Base-by-base conservation (phyloP, 176 grass and related monocot species). In the Guadua angustifolia region DNA sequence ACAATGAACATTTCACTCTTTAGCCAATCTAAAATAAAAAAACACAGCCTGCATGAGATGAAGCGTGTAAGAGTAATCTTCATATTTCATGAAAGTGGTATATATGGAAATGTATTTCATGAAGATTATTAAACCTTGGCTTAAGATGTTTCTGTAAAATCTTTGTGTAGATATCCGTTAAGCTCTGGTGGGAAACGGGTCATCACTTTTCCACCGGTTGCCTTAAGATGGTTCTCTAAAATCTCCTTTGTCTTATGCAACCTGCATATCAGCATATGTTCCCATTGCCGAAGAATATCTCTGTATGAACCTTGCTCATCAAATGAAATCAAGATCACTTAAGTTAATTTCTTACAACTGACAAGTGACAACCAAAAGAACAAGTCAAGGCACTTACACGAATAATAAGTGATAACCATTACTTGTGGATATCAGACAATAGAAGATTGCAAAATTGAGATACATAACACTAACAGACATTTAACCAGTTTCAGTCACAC, bases 211-310 rank as follows among this genome's bases (percentile, higher is more conserved):
- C 96, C 96, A 90, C 89, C 93, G 32, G 96, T 98, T 88, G 70
- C 85, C 71, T 94, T 94, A 81, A 95, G 91, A 87, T 98, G 96
- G 56, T 83, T 94, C 52, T 95, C 91, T 44, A 95, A 83, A 25
- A 90, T 87, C 64, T 98, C 93, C 65, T 89, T 98, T 72, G 88
- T 83, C 73, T 95, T 95, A 71, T 98, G 93, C 1, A 85, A 88
- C 91, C 89, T 95, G 93, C 96, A 98, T 72, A 98, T 95, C 89
- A 93, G 93, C 96, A 98, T 72, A 98, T 95, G 62, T 87, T 77
- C 80, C 93, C 93, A 81, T 94, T 63, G 10, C 91, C 95, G 56
- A 75, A 98, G 63, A 98, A 94, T 90, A 98, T 93, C 84, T 98
- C 93, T 67, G 96, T 98, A 66, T 98, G 96, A 87, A 98, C 91